Evolutionary conservation across 805 yeast species (phyloP).

Genomic region (Diddensiella santjacobensis): DNA sequence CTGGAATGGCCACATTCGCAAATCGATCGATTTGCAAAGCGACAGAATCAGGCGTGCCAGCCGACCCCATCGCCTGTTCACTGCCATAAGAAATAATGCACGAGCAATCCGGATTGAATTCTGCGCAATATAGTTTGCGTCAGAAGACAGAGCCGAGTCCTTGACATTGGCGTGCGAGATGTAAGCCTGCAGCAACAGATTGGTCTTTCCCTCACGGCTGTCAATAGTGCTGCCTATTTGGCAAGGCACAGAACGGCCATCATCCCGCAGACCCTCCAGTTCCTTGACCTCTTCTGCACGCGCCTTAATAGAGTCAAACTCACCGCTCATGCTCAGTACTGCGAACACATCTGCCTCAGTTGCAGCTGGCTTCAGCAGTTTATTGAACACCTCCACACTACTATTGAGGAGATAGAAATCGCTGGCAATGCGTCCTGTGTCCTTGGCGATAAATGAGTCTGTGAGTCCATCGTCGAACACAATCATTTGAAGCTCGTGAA

Average conservation of each 20-base stretch:
- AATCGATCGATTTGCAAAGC: slow-evolving; percentile 82
- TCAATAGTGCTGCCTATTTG: slow-evolving; percentile 77
- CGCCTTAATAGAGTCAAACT: slow-evolving; percentile 83
- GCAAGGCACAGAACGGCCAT: slow-evolving; percentile 57
- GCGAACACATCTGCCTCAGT: slow-evolving; percentile 90
- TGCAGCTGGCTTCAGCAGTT: slow-evolving; percentile 75
- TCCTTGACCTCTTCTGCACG: slow-evolving; percentile 86
- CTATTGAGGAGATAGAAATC: slow-evolving; percentile 85
- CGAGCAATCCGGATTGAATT: slow-evolving; percentile 91
- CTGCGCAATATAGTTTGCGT: slow-evolving; percentile 90
- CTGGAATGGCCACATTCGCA: slow-evolving; percentile 80
- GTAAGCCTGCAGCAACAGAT: slow-evolving; percentile 80
- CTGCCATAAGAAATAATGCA: slow-evolving; percentile 81
- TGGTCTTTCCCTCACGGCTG: slow-evolving; percentile 80
- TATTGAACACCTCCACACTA: slow-evolving; percentile 84
- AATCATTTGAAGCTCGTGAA: slow-evolving; percentile 90
- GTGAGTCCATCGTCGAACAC: slow-evolving; percentile 76
- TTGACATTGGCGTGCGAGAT: slow-evolving; percentile 69
- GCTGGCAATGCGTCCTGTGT: slow-evolving; percentile 89
- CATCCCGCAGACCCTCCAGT: slow-evolving; percentile 55
- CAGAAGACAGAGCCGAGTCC: slow-evolving; percentile 82
- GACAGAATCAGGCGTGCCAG: slow-evolving; percentile 71
- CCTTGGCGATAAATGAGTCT: slow-evolving; percentile 76
- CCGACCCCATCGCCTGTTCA: slow-evolving; percentile 88
- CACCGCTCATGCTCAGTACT: slow-evolving; percentile 87